phyloP scores from a whole-genome alignment of 2,329 filamentous ascomycete species.

The Talaromyces sp. region DNA sequence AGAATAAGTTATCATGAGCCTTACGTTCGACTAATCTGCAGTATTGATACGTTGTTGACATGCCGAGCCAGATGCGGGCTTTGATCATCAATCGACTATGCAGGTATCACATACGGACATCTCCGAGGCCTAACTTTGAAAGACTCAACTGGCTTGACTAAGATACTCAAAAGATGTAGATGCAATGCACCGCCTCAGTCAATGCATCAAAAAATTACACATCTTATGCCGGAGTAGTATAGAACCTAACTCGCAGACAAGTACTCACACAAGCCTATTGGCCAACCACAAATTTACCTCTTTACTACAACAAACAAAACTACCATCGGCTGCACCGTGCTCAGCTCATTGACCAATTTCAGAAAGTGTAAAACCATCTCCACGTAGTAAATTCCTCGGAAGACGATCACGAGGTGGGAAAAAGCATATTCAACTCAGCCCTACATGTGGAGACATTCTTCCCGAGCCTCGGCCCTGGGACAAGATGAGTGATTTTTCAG shows the following conservation, averaged over 20 bases:
- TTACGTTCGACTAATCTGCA: background rate
- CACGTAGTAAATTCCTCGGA: background rate
- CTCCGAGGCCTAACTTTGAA: background rate
- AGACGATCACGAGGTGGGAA: background rate
- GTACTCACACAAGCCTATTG: background rate
- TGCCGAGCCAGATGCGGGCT: background rate
- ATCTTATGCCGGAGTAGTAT: background rate
- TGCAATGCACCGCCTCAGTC: background rate
- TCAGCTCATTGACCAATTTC: background rate
- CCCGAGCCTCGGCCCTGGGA: background rate
- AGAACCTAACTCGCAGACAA: background rate
- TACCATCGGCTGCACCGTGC: background rate
- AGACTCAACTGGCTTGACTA: background rate
- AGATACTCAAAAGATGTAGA: background rate
- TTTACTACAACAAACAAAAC: background rate
- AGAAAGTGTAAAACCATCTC: background rate
- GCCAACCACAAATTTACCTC: background rate
- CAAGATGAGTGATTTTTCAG: background rate
- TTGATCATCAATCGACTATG: background rate
- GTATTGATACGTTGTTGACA: background rate
- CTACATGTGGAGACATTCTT: slow-evolving; percentile 3
- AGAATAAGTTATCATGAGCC: background rate
- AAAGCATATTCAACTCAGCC: background rate
- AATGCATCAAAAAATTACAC: background rate
- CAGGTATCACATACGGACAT: background rate